Percentiles rank a stretch among this genome's conserved stretches.
Evolutionary conservation across 768 basidiomycete species (phyloP).

Genomic region (Podaxis sp.): DNA sequence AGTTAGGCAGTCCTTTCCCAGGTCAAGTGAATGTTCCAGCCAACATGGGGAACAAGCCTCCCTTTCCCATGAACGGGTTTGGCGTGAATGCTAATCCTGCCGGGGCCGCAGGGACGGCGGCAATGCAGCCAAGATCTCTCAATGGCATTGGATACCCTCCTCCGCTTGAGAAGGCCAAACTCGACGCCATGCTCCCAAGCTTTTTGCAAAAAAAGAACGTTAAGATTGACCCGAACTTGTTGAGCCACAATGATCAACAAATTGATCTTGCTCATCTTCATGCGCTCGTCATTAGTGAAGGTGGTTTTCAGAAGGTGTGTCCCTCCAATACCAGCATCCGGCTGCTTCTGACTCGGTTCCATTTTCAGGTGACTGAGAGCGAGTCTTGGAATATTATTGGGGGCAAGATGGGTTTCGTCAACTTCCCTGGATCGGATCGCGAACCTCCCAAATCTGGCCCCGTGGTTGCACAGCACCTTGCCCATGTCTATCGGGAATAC

Average conservation of each 20-base stretch:
- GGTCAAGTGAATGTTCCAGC: constrained; percentile 7
- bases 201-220: constrained; percentile 44
- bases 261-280: constrained; percentile 67
- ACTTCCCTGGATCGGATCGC: constrained; percentile 57
- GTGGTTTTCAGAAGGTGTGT: constrained; percentile 48
- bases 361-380: constrained; percentile 46
- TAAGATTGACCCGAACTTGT: constrained; percentile 36
- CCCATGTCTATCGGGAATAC: constrained; percentile 58
- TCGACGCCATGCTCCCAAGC: constrained; percentile 49
- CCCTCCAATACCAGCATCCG: not conserved
- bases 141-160: constrained; percentile 25
- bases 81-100: not conserved
- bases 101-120: not conserved
- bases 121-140: constrained; percentile 8
- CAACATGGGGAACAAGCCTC: constrained; percentile 13
- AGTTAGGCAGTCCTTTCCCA: constrained; percentile 13
- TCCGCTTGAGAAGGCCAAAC: constrained; percentile 49
- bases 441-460: constrained; percentile 66
- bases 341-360: not conserved
- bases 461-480: constrained; percentile 56
- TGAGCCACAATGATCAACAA: constrained; percentile 49
- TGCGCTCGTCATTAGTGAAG: constrained; percentile 54
- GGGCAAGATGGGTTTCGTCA: constrained; percentile 62
- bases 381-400: constrained; percentile 68
- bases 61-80: constrained; percentile 3